Conservation (phyloP, 2,329 filamentous ascomycete species). For the Fusarium anthophilum region DNA sequence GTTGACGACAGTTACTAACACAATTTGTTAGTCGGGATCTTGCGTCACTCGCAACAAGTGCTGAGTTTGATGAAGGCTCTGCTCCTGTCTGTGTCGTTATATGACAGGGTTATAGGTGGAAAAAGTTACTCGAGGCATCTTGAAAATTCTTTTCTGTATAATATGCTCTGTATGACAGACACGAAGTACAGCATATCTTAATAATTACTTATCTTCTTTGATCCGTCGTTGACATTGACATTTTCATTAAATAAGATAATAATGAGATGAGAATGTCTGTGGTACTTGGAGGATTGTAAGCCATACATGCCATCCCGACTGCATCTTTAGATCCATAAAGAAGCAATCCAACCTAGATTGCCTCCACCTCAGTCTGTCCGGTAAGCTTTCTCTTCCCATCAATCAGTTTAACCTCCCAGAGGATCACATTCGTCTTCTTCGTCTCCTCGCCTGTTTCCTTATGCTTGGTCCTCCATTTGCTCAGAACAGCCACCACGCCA, state of each 20-base stretch:
- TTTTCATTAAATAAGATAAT: too few relatives aligned
- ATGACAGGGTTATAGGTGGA: too few relatives aligned
- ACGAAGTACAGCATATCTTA: background rate
- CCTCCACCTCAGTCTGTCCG: background rate
- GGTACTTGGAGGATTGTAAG: too few relatives aligned
- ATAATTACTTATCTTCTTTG: too few relatives aligned
- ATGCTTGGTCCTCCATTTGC: background rate
- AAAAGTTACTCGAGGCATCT: too few relatives aligned
- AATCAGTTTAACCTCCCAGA: background rate
- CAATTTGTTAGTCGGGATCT: background rate
- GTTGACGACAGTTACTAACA: accelerated
- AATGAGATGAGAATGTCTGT: accelerated
- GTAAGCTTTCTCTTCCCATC: background rate
- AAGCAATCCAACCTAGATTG: background rate
- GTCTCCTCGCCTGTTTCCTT: background rate
- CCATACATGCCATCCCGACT: accelerated
- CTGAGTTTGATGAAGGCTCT: background rate
- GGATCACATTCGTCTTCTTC: background rate
- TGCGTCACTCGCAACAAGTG: background rate
- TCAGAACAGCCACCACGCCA: background rate
- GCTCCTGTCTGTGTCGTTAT: background rate
- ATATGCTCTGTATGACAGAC: background rate
- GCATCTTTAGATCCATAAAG: accelerated
- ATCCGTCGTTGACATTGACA: accelerated
- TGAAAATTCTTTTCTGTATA: background rate